phyloP scores from a whole-genome alignment of 495 filamentous ascomycete species.

The Podospora appendiculata region DNA sequence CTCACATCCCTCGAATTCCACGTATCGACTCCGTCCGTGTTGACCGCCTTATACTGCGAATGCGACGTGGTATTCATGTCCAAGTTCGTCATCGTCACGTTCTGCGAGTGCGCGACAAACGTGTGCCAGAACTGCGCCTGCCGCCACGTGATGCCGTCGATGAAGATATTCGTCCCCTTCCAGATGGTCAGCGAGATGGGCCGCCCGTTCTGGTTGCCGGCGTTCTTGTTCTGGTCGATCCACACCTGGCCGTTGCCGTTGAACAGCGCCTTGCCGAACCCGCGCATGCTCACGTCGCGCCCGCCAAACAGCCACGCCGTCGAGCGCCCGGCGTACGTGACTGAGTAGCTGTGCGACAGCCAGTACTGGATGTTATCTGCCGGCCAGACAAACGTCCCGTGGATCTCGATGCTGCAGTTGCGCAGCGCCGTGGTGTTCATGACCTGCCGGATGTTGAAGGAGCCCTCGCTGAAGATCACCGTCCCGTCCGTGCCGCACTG shows the following conservation, averaged over 20 bases:
- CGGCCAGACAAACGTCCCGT: constrained; percentile 31
- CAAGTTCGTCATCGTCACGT: constrained; percentile 38
- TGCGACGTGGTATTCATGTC: constrained; percentile 31
- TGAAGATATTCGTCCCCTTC: constrained; percentile 29
- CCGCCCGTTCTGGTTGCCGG: constrained; percentile 27
- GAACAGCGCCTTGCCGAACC: constrained; percentile 32
- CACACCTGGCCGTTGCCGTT: constrained; percentile 36
- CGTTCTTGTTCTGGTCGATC: constrained; percentile 31
- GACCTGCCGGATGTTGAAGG: constrained; percentile 35
- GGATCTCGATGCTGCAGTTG: constrained; percentile 33
- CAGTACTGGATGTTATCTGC: constrained; percentile 33
- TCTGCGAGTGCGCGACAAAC: constrained; percentile 33
- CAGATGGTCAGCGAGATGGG: constrained; percentile 35
- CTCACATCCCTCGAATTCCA: constrained; percentile 34
- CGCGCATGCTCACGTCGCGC: constrained; percentile 25
- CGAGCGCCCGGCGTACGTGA: constrained; percentile 29
- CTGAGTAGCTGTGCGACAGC: constrained; percentile 24
- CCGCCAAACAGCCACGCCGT: constrained; percentile 36
- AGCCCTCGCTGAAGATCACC: constrained; percentile 29
- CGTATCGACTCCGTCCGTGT: constrained; percentile 36
- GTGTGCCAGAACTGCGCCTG: constrained; percentile 39
- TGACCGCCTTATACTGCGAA: constrained; percentile 27
- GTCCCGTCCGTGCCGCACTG: constrained; percentile 27
- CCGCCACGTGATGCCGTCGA: constrained; percentile 35
- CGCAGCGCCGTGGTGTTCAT: constrained; percentile 33